phyloP scores from a whole-genome alignment of 352 stramenopile species.

The Globisporangium paddicum region DNA sequence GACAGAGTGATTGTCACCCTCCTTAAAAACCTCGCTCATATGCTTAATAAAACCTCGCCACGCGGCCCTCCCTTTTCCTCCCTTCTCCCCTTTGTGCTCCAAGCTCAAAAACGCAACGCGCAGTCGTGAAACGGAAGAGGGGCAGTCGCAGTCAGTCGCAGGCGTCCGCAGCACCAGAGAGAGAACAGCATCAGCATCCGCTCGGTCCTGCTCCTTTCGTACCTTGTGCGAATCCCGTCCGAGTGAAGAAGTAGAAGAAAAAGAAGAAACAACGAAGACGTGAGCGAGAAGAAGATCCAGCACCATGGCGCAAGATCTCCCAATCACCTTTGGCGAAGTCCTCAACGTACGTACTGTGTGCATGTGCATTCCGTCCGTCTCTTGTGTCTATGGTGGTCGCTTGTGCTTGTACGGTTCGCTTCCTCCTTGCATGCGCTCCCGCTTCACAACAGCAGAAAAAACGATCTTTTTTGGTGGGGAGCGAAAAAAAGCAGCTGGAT shows the following conservation, averaged over 20 bases:
- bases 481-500: conserved; percentile 9
- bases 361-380: too few relatives aligned
- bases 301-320: conserved; percentile 84
- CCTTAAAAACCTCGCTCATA: neutral
- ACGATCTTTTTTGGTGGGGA: conserved; percentile 4
- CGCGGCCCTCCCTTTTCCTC: conserved; percentile 4
- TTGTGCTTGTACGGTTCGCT: neutral
- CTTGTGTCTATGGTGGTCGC: neutral
- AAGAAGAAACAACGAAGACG: conserved; percentile 3
- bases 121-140: conserved; percentile 78
- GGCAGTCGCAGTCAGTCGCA: conserved; percentile 23
- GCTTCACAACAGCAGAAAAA: conserved; percentile 1
- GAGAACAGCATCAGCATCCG: neutral
- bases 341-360: conserved; percentile 74
- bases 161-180: conserved; percentile 3
- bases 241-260: conserved; percentile 1
- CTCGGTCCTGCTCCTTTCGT: neutral
- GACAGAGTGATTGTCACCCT: conserved; percentile 9
- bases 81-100: neutral
- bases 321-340: conserved; percentile 88
- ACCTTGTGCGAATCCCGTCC: neutral
- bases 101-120: conserved; percentile 16
- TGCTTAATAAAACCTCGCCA: conserved; percentile 13
- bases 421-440: neutral
- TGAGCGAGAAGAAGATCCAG: conserved; percentile 9